Percentiles rank a stretch among this genome's conserved stretches.
These are phyloP conservation scores for Phytophthora meadii DNA, from an alignment of 352 stramenopile genomes.

Conservation along the genomic window DNA sequence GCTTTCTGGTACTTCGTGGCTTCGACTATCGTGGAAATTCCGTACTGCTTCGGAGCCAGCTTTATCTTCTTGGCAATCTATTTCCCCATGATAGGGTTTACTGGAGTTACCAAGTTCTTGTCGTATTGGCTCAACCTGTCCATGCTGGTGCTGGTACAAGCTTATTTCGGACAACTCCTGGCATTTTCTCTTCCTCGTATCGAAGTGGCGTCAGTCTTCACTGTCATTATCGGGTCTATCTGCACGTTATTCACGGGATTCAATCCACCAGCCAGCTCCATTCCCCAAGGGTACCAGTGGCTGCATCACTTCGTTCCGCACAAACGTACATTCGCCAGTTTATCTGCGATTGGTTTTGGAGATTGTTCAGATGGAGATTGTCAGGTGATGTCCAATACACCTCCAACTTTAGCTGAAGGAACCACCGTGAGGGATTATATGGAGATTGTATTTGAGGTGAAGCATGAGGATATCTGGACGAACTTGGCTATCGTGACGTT, in stretches of 20 bases:
- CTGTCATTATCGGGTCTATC: slow-evolving; percentile 41
- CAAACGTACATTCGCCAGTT: slow-evolving; percentile 33
- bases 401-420: slow-evolving; percentile 24
- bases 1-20: slow-evolving; percentile 27
- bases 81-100: slow-evolving; percentile 18
- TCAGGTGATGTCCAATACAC: slow-evolving; percentile 20
- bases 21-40: slow-evolving; percentile 20
- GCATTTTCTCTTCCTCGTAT: slow-evolving; percentile 42
- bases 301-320: slow-evolving; percentile 39
- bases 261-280: slow-evolving; percentile 32
- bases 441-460: slow-evolving; percentile 34
- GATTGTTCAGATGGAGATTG: slow-evolving; percentile 24
- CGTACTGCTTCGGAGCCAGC: slow-evolving; percentile 20
- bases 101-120: slow-evolving; percentile 22
- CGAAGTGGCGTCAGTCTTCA: slow-evolving; percentile 37
- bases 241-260: slow-evolving; percentile 53
- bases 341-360: slow-evolving; percentile 37
- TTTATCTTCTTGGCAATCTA: slow-evolving; percentile 26
- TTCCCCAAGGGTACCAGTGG: slow-evolving; percentile 39
- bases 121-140: slow-evolving; percentile 54
- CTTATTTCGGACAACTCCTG: slow-evolving; percentile 57
- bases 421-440: slow-evolving; percentile 45
- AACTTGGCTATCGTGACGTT: slow-evolving; percentile 27
- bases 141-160: slow-evolving; percentile 47
- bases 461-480: slow-evolving; percentile 32